Percentiles rank a stretch among this genome's conserved stretches.
phyloP scores from a whole-genome alignment of 2,329 filamentous ascomycete genomes.

The Clathrospora elynae region DNA sequence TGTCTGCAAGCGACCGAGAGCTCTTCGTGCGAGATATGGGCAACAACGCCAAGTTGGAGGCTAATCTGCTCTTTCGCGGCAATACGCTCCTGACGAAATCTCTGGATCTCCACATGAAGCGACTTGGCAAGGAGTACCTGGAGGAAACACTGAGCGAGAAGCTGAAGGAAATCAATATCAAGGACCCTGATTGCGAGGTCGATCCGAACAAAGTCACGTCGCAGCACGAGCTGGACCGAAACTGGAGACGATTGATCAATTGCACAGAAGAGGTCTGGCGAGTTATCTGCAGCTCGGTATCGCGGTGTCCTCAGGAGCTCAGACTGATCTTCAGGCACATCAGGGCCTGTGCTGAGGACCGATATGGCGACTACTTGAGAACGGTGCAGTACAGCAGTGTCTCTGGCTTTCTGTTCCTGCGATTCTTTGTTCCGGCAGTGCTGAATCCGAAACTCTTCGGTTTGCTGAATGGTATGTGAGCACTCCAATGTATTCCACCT shows the following conservation, averaged over 20 bases:
- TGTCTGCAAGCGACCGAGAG: constrained; percentile 65
- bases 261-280: constrained; percentile 86
- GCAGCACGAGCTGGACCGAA: constrained; percentile 74
- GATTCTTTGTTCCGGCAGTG: constrained; percentile 96
- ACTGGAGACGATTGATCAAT: constrained; percentile 78
- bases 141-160: constrained; percentile 86
- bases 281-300: constrained; percentile 75
- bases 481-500: background rate
- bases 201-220: constrained; percentile 78
- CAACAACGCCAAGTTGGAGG: constrained; percentile 80
- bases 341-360: constrained; percentile 87
- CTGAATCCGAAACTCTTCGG: constrained; percentile 94
- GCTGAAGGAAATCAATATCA: constrained; percentile 84
- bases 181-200: constrained; percentile 91
- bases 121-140: constrained; percentile 89
- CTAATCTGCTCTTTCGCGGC: constrained; percentile 91
- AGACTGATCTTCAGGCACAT: constrained; percentile 89
- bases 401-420: constrained; percentile 89
- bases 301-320: constrained; percentile 78
- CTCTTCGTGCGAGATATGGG: constrained; percentile 76
- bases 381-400: constrained; percentile 93
- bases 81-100: constrained; percentile 94
- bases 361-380: constrained; percentile 89
- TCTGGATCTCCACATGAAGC: constrained; percentile 93
- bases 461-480: constrained; percentile 67